Evolutionary conservation across 768 basidiomycete genomes (phyloP).

Genomic region (Psilocybe azurescens): DNA sequence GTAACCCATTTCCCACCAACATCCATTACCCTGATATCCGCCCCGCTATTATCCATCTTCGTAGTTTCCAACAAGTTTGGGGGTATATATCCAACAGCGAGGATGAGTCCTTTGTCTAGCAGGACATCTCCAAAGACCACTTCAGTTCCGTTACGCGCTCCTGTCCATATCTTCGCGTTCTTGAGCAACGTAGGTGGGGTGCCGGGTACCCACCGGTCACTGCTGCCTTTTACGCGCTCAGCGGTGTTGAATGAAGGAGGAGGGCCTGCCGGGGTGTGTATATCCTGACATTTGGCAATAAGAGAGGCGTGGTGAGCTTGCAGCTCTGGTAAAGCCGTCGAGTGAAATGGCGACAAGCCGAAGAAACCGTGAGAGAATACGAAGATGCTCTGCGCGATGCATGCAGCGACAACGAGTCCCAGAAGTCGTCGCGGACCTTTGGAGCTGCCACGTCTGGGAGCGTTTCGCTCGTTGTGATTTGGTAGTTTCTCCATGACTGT

Average conservation of each 20-base stretch:
- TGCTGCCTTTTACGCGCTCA: conserved; percentile 28
- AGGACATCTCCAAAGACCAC: conserved; percentile 64
- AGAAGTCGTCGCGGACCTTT: conserved; percentile 8
- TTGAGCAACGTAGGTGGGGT: conserved; percentile 59
- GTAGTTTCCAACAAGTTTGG: conserved; percentile 24
- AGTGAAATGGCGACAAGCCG: background rate
- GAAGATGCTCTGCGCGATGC: conserved; percentile 8
- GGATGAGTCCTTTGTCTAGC: conserved; percentile 67
- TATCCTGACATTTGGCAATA: conserved; percentile 20
- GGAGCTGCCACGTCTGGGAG: background rate
- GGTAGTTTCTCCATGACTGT: background rate
- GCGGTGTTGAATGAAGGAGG: conserved; percentile 23
- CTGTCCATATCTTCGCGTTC: conserved; percentile 85
- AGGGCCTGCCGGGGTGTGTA: conserved; percentile 30
- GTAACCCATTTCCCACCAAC: conserved; percentile 66
- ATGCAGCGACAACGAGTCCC: conserved; percentile 8
- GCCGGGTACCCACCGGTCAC: conserved; percentile 61
- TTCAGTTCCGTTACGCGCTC: conserved; percentile 58
- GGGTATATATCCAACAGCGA: conserved; percentile 50
- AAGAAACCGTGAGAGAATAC: conserved; percentile 4
- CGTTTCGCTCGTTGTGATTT: too few species aligned
- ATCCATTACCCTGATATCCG: conserved; percentile 48
- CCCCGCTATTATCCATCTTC: conserved; percentile 10
- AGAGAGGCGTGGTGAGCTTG: conserved; percentile 13
- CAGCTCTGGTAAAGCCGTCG: background rate